Base-by-base conservation (phyloP, 2,329 filamentous ascomycete species). In the Xylariales sp. region DNA sequence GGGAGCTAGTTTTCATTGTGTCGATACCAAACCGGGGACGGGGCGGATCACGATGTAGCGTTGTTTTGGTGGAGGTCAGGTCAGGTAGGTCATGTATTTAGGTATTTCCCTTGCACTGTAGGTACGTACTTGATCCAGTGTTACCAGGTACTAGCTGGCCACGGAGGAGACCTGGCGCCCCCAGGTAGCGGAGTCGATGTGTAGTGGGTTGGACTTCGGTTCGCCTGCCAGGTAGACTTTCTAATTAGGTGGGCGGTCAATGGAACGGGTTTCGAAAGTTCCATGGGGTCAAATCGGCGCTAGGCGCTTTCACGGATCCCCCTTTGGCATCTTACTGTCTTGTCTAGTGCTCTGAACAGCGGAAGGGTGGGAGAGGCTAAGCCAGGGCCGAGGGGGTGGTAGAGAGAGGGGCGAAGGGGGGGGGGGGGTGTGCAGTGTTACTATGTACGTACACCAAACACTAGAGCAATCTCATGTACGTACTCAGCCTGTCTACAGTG, bases 1-100 rank as follows among this genome's bases (percentile, higher is more conserved):
- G 49, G 46, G 49, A 53, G 46, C 54, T 54, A 53, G 52, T 53
- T 54, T 51, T 56, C 15, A 48, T n/a, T n/a, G n/a, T n/a, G n/a
- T 46, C 43, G 32, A 50, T 51, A 55, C 49, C 49, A 31, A 21
- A 14, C 13, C 19, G 18, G 30, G 40, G 36, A 33, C 21, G 36
- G 40, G 40, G 31, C 36, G 37, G 37, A 30, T 29, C 33, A 31
- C 31, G 41, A 40, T 43, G n/a, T 37, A 33, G 37, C 32, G 38
- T 37, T 43, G 33, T 27, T 20, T 15, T 16, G 18, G 24, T 31
- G 29, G 31, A n/a, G 13, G 31, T 20, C 20, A 11, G 31, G 17
- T 21, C 31, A 21, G 15, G 23, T 20, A 33, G n/a, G 20, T 19
- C 31, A n/a, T 19, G 20, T 17, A 20, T 19, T 14, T 13, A 21